Evolutionary conservation across 352 stramenopile species (phyloP), one percentile per base, ranked within the genome.

Genomic region (Blastocystis sp.): DNA sequence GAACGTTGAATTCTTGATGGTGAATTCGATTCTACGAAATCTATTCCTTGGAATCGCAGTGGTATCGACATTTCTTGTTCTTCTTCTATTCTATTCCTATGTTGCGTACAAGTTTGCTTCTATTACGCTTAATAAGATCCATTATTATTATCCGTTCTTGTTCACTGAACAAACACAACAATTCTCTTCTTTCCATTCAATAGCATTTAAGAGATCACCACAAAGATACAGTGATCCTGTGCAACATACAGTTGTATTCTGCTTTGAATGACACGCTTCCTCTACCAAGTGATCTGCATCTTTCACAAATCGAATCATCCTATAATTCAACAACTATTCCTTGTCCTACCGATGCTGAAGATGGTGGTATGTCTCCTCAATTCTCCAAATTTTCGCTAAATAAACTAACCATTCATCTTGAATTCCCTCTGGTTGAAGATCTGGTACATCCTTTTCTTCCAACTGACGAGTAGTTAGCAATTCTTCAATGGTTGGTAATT

Each of bases 171-270:
- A 77, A 77, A 77, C 65, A 77, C 37, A 29, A 27, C 19, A 77
- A 39, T 73, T 12, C 21, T 51, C 39, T 46, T 46, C 54, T 32
- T n/a, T 61, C 54, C 54, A 77, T 9, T 77, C 1, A 46, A 77
- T 51, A 16, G 32, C 32, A 52, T 83, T 43, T 21, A 83, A 37
- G 5, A 83, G 66, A 67, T 83, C 71, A 9, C 71, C 71, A 67
- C 71, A 83, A n/a, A 83, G 58, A 83, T 83, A 83, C 1, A 83
- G 46, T 16, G 71, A 83, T 19, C 71, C 71, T 32, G 71, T 83
- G 21, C 49, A 57, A 27, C 42, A 83, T 29, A 83, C 49, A 21
- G 27, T 43, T 67, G 21, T 1, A 46, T 74, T 32, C 63, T 43
- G 5, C 16, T 74, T 32, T 9, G n/a, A 35, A 9, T 63, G n/a